Conservation (phyloP, 2,329 filamentous ascomycete genomes). For the Teratosphaeria zuluensis region DNA sequence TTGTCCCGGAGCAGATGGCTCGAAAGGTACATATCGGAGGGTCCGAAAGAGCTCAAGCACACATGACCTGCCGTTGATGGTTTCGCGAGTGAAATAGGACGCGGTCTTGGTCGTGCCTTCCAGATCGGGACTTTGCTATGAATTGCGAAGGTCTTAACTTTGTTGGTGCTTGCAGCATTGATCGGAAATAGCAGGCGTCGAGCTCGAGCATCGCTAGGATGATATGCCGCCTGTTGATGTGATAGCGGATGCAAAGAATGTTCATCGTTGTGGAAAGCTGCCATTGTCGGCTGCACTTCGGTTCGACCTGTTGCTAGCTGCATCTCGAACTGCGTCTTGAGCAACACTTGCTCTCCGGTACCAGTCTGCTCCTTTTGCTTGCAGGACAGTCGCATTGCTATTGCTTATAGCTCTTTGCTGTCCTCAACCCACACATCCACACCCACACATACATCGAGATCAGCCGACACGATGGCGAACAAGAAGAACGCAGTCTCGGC, state of each 20-base stretch:
- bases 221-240: no score
- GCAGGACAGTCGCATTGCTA: neutral
- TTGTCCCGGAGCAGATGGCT: no score
- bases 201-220: no score
- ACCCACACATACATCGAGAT: neutral
- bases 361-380: neutral
- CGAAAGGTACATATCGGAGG: no score
- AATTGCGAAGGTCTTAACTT: no score
- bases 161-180: no score
- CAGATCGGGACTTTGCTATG: no score
- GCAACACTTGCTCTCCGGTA: neutral
- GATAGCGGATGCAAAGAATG: neutral
- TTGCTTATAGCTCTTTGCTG: neutral
- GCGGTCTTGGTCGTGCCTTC: no score
- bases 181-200: no score
- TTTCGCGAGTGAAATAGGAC: no score
- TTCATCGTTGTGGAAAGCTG: neutral
- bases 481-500: slow-evolving; percentile 17
- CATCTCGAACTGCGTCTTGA: neutral
- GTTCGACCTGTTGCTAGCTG: neutral
- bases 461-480: neutral
- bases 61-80: no score
- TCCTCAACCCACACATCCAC: neutral
- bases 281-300: neutral
- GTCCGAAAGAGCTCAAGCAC: no score